These are phyloP conservation scores for Diaporthe helianthi DNA, from an alignment of 2,329 filamentous ascomycete genomes.

Conservation along the genomic window DNA sequence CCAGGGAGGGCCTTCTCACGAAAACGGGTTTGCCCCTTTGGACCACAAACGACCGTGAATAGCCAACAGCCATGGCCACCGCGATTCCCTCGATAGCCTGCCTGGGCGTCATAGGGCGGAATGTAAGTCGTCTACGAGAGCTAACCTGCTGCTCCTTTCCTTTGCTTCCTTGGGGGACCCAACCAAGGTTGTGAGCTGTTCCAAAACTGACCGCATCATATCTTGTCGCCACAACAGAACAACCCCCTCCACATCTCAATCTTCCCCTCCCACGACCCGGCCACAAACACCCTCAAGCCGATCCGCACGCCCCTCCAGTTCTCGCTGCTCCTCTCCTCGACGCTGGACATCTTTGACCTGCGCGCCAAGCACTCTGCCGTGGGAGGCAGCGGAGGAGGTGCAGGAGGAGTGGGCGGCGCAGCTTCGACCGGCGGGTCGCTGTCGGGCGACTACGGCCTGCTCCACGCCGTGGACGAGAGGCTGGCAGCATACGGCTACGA, in stretches of 20 bases:
- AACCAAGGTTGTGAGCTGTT: no score
- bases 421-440: constrained; percentile 45
- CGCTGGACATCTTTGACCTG: constrained; percentile 92
- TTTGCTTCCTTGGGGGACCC: no score
- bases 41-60: neutral
- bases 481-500: constrained; percentile 95
- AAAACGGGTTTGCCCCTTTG: neutral
- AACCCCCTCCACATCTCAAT: constrained; percentile 93
- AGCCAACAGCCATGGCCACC: constrained; percentile 56
- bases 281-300: constrained; percentile 56
- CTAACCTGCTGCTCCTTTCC: no score
- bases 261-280: constrained; percentile 76
- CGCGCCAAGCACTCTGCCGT: constrained; percentile 66
- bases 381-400: neutral
- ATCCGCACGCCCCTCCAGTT: constrained; percentile 84
- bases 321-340: constrained; percentile 87
- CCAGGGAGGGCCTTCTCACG: neutral
- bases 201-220: neutral
- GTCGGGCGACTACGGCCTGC: constrained; percentile 86
- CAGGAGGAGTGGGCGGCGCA: neutral
- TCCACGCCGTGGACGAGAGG: constrained; percentile 93
- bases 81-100: constrained; percentile 85
- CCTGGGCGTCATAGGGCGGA: constrained; percentile 91
- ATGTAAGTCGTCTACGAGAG: constrained; percentile 63
- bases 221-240: constrained; percentile 67